Conservation (phyloP, 257 asterid species). For the Plectranthus barbatus region DNA sequence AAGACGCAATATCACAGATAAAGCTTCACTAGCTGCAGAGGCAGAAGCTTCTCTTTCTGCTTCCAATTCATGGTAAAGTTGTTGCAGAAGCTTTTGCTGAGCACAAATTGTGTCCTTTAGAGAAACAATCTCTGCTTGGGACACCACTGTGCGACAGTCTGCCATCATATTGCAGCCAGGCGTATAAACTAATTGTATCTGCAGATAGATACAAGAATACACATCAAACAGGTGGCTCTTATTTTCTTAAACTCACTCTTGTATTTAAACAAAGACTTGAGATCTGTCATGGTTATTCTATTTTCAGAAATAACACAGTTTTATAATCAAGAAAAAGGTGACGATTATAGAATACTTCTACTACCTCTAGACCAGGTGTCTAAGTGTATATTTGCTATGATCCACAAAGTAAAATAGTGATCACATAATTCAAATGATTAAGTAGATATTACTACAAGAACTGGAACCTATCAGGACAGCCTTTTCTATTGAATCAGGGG, state of each 20-base stretch:
- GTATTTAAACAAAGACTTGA: neutral
- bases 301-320: neutral
- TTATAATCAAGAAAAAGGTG: neutral
- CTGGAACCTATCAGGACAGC: too few species aligned
- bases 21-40: conserved; percentile 75
- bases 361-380: neutral
- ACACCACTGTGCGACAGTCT: conserved; percentile 20
- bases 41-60: conserved; percentile 90
- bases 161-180: conserved; percentile 35
- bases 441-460: too few species aligned
- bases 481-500: too few species aligned
- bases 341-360: neutral
- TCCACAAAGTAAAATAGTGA: neutral
- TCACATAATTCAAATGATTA: neutral
- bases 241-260: neutral
- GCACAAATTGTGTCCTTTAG: conserved; percentile 63
- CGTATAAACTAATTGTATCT: neutral
- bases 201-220: conserved; percentile 3
- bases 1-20: conserved; percentile 67
- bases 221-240: neutral
- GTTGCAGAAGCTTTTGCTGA: conserved; percentile 72
- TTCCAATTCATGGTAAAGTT: conserved; percentile 72
- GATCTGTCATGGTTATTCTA: neutral
- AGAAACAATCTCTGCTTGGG: conserved; percentile 35
- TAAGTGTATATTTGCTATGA: neutral